Percentiles rank a stretch among this genome's conserved stretches.
Conservation (phyloP, 306 rosid genomes). For the Leucaena leucocephala region DNA sequence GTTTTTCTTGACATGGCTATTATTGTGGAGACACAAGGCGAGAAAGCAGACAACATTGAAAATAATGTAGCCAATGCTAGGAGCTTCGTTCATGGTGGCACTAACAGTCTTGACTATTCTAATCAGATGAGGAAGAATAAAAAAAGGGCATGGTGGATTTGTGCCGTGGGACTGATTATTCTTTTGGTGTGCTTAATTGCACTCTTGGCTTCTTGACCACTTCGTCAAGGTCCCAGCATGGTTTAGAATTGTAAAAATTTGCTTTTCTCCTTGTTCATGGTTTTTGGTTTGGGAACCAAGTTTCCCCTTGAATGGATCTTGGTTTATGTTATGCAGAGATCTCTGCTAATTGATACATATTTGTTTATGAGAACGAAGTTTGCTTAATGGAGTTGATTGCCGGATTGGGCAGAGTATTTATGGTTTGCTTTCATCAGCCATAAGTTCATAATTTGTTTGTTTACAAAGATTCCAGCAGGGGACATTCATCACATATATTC, state of each 20-base stretch:
- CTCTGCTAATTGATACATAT: slow-evolving; percentile 25
- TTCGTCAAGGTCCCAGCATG: neutral
- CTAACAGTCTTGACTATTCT: slow-evolving; percentile 72
- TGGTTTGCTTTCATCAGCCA: neutral
- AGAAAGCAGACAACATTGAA: slow-evolving; percentile 77
- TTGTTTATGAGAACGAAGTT: slow-evolving; percentile 31
- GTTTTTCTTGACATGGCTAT: slow-evolving; percentile 96
- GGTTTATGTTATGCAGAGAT: slow-evolving; percentile 24
- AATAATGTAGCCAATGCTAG: slow-evolving; percentile 74
- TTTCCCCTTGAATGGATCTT: too few relatives aligned
- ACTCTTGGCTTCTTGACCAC: slow-evolving; percentile 47
- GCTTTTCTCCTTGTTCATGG: slow-evolving; percentile 12
- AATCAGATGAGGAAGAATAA: slow-evolving; percentile 68
- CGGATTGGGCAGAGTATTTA: neutral
- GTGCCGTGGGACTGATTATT: slow-evolving; percentile 65
- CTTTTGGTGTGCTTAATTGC: slow-evolving; percentile 72
- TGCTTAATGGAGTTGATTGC: slow-evolving; percentile 34
- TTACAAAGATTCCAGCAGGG: neutral
- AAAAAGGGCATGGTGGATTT: slow-evolving; percentile 66
- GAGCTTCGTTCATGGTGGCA: slow-evolving; percentile 72
- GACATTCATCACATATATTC: too few relatives aligned
- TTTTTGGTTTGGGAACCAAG: neutral
- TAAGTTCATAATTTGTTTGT: neutral
- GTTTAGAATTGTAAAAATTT: slow-evolving; percentile 31
- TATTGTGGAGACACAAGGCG: slow-evolving; percentile 85